Base-by-base conservation (phyloP, 345 rosid genomes). In the Aurinia saxatilis region DNA sequence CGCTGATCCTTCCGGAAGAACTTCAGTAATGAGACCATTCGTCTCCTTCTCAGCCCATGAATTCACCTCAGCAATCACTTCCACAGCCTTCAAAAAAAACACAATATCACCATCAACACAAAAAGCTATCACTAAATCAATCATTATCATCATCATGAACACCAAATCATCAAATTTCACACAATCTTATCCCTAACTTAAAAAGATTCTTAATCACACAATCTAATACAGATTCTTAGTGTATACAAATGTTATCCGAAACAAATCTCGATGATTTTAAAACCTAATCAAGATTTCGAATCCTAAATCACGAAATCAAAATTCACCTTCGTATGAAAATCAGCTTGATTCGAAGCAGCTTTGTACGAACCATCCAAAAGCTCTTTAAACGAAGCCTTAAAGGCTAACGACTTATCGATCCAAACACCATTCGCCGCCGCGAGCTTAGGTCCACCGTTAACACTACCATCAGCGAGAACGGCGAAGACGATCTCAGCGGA, bases 31-130 rank as follows among this genome's bases (percentile, higher is more conserved):
- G 8, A 91, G 87, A 47, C 96, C 98, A 52, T 47, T 74, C 2
- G 93, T 87, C 54, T 82, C 65, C 67, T 81, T 88, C 34, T 84
- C 90, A 23, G 88, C 89, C 96, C 95, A 88, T 5, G 80, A 49
- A 40, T 88, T 91, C 52, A 91, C 95, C 69, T 82, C 84, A 42
- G 36, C 25, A 16, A 68, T 40, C 49, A 75, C 95, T 76, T 91
- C 85, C 64, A 64, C 78, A 60, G 96, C 86, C 96, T 88, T 60
- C 64, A 72, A 27, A 44, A 19, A 36, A 34, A 14, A n/a, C n/a
- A n/a, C n/a, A n/a, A n/a, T n/a, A n/a, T n/a, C n/a, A n/a, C n/a
- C n/a, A n/a, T n/a, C n/a, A n/a, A n/a, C n/a, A n/a, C n/a, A n/a
- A 12, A 17, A 67, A 18, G 15, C 10, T 57, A 59, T 58, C 29